A percentile compares a stretch with the other conserved stretches of the same genome.
phyloP scores from a whole-genome alignment of 129 eudicot species.

The Chrysanthemum lavandulifolium region DNA sequence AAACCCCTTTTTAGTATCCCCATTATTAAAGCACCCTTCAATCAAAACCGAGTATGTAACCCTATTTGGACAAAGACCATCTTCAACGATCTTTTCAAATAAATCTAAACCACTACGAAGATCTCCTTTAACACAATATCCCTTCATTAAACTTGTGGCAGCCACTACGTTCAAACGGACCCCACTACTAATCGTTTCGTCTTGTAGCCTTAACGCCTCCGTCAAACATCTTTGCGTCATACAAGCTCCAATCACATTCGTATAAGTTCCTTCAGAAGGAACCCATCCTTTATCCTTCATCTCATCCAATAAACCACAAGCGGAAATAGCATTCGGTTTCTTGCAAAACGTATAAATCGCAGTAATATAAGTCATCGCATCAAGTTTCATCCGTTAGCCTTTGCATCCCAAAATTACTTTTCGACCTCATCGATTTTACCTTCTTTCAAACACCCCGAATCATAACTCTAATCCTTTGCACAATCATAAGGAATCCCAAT shows the following conservation, averaged over 20 bases:
- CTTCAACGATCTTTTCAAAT: conserved; percentile 53
- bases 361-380: conserved; percentile 46
- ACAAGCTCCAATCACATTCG: conserved; percentile 67
- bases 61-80: conserved; percentile 68
- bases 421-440: conserved; percentile 53
- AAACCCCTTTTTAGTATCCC: conserved; percentile 53
- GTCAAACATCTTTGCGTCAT: conserved; percentile 56
- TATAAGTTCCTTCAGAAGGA: conserved; percentile 60
- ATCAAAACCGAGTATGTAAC: conserved; percentile 76
- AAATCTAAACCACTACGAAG: conserved; percentile 54
- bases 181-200: conserved; percentile 69
- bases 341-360: conserved; percentile 61
- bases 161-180: conserved; percentile 55
- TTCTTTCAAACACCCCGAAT: conserved; percentile 54
- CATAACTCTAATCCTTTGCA: conserved; percentile 35
- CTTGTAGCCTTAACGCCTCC: conserved; percentile 60
- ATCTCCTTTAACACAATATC: conserved; percentile 64
- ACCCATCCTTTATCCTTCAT: conserved; percentile 80
- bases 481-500: too few species aligned
- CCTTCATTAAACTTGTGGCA: conserved; percentile 94
- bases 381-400: conserved; percentile 47
- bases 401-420: conserved; percentile 56
- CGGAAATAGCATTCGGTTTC: conserved; percentile 39
- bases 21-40: conserved; percentile 58
- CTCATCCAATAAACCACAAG: conserved; percentile 54